A percentile compares a stretch with the other conserved stretches of the same genome.
phyloP scores from a whole-genome alignment of 805 yeast species.

The Wickerhamomyces bisporus region DNA sequence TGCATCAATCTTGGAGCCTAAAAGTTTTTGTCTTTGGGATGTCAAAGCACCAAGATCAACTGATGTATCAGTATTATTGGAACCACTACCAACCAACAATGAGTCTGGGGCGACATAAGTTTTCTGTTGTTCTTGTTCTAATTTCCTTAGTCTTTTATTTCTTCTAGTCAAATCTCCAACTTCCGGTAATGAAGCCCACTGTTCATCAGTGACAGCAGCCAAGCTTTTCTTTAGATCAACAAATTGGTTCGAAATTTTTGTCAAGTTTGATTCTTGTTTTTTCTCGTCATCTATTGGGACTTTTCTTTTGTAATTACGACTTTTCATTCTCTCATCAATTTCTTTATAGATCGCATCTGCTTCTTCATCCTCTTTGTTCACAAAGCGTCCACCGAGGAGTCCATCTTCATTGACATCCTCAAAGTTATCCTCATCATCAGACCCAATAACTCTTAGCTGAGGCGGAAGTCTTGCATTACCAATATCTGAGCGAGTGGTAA shows the following conservation, averaged over 20 bases:
- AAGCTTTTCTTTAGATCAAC: constrained; percentile 63
- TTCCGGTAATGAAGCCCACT: constrained; percentile 84
- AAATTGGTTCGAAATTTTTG: constrained; percentile 47
- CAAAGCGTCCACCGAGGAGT: constrained; percentile 27
- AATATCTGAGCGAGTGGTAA: constrained; percentile 77
- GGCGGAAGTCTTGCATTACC: constrained; percentile 41
- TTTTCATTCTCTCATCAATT: constrained; percentile 53
- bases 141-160: constrained; percentile 65
- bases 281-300: constrained; percentile 22
- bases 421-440: constrained; percentile 18
- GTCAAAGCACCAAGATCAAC: constrained; percentile 49
- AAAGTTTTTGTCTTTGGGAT: constrained; percentile 55
- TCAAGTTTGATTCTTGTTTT: constrained; percentile 14
- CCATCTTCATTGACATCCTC: constrained; percentile 25
- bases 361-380: constrained; percentile 59
- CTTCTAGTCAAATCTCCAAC: constrained; percentile 80
- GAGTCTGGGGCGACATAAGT: constrained; percentile 82
- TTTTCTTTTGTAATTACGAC: constrained; percentile 22
- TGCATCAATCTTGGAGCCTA: constrained; percentile 50
- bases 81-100: constrained; percentile 37
- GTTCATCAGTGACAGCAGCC: constrained; percentile 51
- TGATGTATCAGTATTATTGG: constrained; percentile 27
- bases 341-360: constrained; percentile 67
- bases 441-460: constrained; percentile 20
- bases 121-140: constrained; percentile 58